Evolutionary conservation across 129 eudicot species (phyloP).

Genomic region (Centrapalus pauciflorus): DNA sequence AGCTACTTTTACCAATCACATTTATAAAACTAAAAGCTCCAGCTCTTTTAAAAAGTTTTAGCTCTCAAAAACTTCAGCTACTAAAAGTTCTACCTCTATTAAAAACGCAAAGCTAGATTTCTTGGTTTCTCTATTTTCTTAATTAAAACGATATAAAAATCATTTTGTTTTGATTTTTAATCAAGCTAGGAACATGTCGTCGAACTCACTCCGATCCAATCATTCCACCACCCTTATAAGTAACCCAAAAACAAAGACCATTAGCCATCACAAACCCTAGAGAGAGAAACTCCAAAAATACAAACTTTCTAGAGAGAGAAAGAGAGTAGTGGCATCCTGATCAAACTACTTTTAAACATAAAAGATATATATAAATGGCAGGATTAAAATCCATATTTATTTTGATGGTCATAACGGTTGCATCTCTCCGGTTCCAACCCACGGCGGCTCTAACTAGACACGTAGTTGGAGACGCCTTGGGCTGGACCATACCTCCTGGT

Average conservation of each 20-base stretch:
- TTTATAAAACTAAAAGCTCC: too few relatives aligned
- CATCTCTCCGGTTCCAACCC: slow-evolving; percentile 4
- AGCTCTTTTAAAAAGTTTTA: too few relatives aligned
- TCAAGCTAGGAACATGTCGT: too few relatives aligned
- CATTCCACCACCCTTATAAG: slow-evolving; percentile 9
- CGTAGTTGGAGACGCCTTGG: slow-evolving; percentile 32
- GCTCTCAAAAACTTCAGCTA: too few relatives aligned
- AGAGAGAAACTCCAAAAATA: neutral
- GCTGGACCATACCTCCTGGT: slow-evolving; percentile 28
- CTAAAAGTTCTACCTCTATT: too few relatives aligned
- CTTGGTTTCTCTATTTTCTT: too few relatives aligned
- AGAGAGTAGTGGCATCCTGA: neutral
- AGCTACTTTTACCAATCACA: too few relatives aligned
- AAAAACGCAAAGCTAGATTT: too few relatives aligned
- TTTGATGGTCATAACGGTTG: slow-evolving; percentile 6
- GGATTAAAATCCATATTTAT: neutral
- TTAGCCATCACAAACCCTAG: neutral
- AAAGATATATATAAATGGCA: slow-evolving; percentile 3
- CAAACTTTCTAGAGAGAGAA: neutral
- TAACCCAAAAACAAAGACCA: neutral
- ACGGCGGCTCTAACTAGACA: slow-evolving; percentile 7
- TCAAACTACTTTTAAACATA: neutral
- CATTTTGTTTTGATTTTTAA: too few relatives aligned
- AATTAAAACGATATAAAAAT: too few relatives aligned
- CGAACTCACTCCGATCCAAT: too few relatives aligned